Evolutionary conservation across 106 monocot genomes (phyloP).

Genomic region (Acanthochlamys bracteata): DNA sequence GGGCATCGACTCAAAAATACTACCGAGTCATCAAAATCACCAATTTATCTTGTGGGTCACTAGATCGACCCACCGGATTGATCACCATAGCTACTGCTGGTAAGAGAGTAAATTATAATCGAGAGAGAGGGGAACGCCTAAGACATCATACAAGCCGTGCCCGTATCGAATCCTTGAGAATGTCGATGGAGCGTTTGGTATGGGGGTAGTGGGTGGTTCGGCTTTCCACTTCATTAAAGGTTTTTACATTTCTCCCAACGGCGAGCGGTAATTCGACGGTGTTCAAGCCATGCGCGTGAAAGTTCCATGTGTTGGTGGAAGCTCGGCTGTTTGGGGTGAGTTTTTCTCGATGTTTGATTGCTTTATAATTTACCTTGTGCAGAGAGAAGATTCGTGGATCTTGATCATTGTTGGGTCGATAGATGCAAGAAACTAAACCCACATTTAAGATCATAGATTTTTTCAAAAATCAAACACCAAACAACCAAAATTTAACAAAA

Average conservation of each 20-base stretch:
- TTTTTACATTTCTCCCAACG: conserved; percentile 71
- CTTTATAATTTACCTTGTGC: conserved; percentile 77
- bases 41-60: too few relatives aligned
- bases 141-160: conserved; percentile 85
- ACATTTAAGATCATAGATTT: too few relatives aligned
- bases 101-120: too few relatives aligned
- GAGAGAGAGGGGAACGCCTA: conserved; percentile 63
- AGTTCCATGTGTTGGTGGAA: conserved; percentile 74
- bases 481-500: too few relatives aligned
- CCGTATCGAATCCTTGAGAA: conserved; percentile 82
- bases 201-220: conserved; percentile 89
- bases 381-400: conserved; percentile 94
- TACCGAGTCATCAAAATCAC: too few relatives aligned
- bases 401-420: conserved; percentile 74
- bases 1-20: too few relatives aligned
- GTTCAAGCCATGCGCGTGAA: conserved; percentile 69
- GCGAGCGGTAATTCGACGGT: conserved; percentile 59
- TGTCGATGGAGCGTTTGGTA: conserved; percentile 76
- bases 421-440: too few relatives aligned
- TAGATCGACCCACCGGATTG: too few relatives aligned
- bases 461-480: too few relatives aligned
- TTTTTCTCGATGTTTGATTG: conserved; percentile 87
- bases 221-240: conserved; percentile 86
- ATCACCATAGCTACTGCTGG: too few relatives aligned
- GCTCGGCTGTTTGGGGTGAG: conserved; percentile 96